Evolutionary conservation across 2,329 filamentous ascomycete genomes (phyloP).

Genomic region (Delphinella strobiligena): DNA sequence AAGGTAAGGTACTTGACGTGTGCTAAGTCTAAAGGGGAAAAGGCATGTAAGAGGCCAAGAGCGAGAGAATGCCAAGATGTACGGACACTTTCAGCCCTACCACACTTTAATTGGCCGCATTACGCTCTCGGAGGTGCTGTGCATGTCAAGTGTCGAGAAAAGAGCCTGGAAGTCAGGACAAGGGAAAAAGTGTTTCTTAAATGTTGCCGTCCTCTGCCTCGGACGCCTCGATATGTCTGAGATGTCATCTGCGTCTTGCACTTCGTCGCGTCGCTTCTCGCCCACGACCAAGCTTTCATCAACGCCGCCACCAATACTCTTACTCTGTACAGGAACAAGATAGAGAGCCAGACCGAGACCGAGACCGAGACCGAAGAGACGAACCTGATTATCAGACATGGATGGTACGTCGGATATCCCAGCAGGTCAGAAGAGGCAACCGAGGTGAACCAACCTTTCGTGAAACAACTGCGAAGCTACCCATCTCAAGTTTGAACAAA

Average conservation of each 20-base stretch:
- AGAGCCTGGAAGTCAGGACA: not conserved
- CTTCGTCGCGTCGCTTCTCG: constrained; percentile 1
- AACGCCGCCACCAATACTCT: constrained; percentile 4
- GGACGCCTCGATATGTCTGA: constrained; percentile 9
- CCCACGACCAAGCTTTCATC: not conserved
- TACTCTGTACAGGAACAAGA: not conserved
- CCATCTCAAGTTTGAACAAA: constrained; percentile 9
- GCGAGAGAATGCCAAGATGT: not conserved
- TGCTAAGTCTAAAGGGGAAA: not conserved
- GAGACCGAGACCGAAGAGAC: not conserved
- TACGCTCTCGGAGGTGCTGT: not conserved
- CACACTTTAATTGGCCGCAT: not conserved
- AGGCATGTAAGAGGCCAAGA: not conserved
- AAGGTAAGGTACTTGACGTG: too few relatives aligned
- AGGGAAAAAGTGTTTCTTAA: not conserved
- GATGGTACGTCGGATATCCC: not conserved
- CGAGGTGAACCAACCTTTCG: constrained; percentile 4
- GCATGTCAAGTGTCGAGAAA: not conserved
- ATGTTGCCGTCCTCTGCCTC: constrained; percentile 8
- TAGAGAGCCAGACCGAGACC: not conserved
- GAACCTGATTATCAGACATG: not conserved
- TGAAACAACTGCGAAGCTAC: constrained; percentile 7
- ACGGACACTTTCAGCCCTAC: not conserved
- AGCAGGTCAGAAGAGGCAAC: constrained; percentile 1
- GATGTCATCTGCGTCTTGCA: constrained; percentile 9